Evolutionary conservation across 768 basidiomycete species (phyloP).

Genomic region (Crucibulum laeve): DNA sequence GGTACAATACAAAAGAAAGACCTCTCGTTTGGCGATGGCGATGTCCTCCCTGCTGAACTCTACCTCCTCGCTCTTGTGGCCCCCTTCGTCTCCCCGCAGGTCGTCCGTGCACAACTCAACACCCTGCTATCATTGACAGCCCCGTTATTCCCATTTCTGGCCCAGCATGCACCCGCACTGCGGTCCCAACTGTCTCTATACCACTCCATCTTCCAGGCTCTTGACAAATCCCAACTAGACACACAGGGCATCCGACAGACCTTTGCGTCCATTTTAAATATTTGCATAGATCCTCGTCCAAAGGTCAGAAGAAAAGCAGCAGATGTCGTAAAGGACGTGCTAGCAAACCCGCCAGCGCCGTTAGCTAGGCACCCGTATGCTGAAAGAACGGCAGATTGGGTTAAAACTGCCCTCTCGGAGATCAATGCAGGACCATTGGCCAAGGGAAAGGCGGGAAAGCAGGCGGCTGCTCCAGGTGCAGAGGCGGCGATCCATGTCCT

Average conservation of each 20-base stretch:
- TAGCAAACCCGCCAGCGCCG: slow-evolving; percentile 75
- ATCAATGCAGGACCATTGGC: slow-evolving; percentile 57
- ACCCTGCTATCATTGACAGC: slow-evolving; percentile 71
- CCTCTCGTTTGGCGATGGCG: slow-evolving; percentile 52
- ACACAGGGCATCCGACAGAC: slow-evolving; percentile 66
- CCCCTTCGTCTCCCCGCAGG: slow-evolving; percentile 75
- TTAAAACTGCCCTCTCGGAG: slow-evolving; percentile 60
- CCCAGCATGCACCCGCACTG: slow-evolving; percentile 67
- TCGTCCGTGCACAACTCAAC: slow-evolving; percentile 72
- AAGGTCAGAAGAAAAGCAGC: slow-evolving; percentile 92
- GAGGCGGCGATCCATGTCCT: slow-evolving; percentile 80
- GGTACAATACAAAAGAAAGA: slow-evolving; percentile 65
- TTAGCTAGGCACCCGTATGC: slow-evolving; percentile 82
- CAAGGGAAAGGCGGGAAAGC: slow-evolving; percentile 54
- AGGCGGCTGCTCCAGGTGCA: slow-evolving; percentile 48
- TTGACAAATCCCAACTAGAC: slow-evolving; percentile 72
- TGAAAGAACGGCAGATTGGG: slow-evolving; percentile 77
- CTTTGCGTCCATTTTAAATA: slow-evolving; percentile 79
- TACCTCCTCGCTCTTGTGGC: slow-evolving; percentile 78
- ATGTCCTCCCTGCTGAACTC: slow-evolving; percentile 77
- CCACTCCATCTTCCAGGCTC: slow-evolving; percentile 58
- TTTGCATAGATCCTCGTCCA: slow-evolving; percentile 84
- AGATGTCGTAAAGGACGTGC: slow-evolving; percentile 76
- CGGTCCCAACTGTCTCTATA: slow-evolving; percentile 85
- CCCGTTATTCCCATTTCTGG: slow-evolving; percentile 70